Percentiles rank a stretch among this genome's conserved stretches.
These are phyloP conservation scores for Musa schizocarpa DNA, from an alignment of 176 grass and related monocot genomes.

Conservation along the genomic window DNA sequence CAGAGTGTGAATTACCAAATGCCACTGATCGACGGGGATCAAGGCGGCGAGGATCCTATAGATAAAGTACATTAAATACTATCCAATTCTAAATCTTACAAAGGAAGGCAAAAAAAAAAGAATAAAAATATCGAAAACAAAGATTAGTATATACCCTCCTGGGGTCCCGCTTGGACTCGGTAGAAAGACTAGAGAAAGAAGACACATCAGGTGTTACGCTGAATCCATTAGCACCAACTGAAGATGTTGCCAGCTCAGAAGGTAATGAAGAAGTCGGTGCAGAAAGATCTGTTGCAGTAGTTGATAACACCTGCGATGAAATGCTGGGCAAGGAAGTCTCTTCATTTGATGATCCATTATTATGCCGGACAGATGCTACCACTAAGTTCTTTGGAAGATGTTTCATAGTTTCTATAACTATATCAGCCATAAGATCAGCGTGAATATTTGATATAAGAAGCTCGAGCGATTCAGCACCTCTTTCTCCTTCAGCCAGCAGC, in stretches of 20 bases:
- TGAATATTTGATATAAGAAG: conserved; percentile 88
- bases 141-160: conserved; percentile 62
- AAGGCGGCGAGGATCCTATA: conserved; percentile 92
- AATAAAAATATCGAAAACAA: neutral
- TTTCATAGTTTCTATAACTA: conserved; percentile 99
- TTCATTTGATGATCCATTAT: conserved; percentile 22
- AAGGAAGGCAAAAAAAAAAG: neutral
- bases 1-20: conserved; percentile 25
- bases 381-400: conserved; percentile 42
- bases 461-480: conserved; percentile 85
- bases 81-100: neutral
- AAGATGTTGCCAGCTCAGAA: conserved; percentile 23
- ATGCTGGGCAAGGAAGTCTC: conserved; percentile 24
- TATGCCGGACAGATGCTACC: conserved; percentile 20
- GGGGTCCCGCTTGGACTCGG: conserved; percentile 79
- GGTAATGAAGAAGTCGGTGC: conserved; percentile 11
- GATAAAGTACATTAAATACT: neutral
- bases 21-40: conserved; percentile 75
- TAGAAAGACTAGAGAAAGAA: conserved; percentile 24
- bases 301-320: conserved; percentile 23
- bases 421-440: conserved; percentile 92
- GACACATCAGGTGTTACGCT: conserved; percentile 32
- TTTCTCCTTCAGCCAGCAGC: conserved; percentile 96
- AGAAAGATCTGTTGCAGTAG: conserved; percentile 9
- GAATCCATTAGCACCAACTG: conserved; percentile 18